Base-by-base conservation (phyloP, 176 grass and related monocot genomes). In the Saccharum officinarum region DNA sequence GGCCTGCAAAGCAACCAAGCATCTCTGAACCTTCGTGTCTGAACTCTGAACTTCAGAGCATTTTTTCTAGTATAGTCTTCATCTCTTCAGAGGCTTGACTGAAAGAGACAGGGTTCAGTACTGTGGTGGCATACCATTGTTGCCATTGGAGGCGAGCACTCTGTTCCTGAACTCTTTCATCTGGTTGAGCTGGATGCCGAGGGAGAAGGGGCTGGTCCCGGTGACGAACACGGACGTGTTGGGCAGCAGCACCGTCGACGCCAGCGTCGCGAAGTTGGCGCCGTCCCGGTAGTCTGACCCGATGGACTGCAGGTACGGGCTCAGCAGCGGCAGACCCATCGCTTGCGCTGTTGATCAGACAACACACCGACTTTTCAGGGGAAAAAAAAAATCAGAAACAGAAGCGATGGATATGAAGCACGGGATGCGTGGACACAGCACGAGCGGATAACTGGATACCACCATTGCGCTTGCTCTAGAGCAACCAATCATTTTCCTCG, bases 251-350 rank as follows among this genome's bases (percentile, higher is more conserved):
- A 75, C 89, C 55, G 91, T 98, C 13, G 95, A 98, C 30, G 92
- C 95, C 65, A 92, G 57, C 30, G 85, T 98, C 65, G 95, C 95
- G 74, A 93, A 98, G 88, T 93, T 93, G 37, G 91, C 92, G 33
- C 95, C 93, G 68, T 90, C 87, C 45, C 85, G 84, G 83, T 85
- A 95, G 71, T 92, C 85, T 0, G 92, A 82, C 8, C 93, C 91
- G 76, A 98, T 72, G 13, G 93, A 95, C 69, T 72, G 87, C 57
- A 98, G 89, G 84, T 93, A 93, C 25, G 95, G 93, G 64, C 92
- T 98, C 40, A 93, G 77, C 22, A 95, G 84, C 22, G 95, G 95
- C 41, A 95, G 75, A 16, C 83, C 91, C 64, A 98, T 84, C 15
- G 76, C 80, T 42, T 92, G 77, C 46, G 77, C 90, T 93, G 92